Percentiles rank a stretch among this genome's conserved stretches.
Evolutionary conservation across 495 filamentous ascomycete genomes (phyloP).

Genomic region (Neurospora sp.): DNA sequence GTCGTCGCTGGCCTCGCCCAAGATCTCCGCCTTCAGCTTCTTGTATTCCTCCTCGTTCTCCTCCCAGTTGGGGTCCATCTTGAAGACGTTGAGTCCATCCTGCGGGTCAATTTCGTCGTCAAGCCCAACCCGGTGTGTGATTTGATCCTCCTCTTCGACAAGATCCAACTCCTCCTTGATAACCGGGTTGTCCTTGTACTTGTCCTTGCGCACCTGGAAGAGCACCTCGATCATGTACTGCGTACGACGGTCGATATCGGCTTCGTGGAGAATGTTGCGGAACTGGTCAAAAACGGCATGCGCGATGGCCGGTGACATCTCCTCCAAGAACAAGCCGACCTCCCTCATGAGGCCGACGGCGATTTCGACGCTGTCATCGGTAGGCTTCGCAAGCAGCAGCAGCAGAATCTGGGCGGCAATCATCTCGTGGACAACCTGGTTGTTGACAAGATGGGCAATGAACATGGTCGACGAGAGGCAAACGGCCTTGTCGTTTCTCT

Average conservation of each 20-base stretch:
- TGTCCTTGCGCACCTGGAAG: constrained; percentile 92
- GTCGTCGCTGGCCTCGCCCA: constrained; percentile 80
- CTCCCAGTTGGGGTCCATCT: constrained; percentile 82
- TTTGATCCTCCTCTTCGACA: constrained; percentile 94
- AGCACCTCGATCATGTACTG: constrained; percentile 99
- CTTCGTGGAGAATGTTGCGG: constrained; percentile 86
- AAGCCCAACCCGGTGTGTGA: constrained; percentile 72
- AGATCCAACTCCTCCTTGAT: constrained; percentile 90
- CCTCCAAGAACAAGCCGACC: constrained; percentile 86
- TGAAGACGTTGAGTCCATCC: constrained; percentile 89
- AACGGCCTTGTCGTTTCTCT: constrained; percentile 92
- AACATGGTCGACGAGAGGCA: constrained; percentile 86
- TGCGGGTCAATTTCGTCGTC: constrained; percentile 75
- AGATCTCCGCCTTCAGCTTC: constrained; percentile 81
- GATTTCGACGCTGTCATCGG: constrained; percentile 97
- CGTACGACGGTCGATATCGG: constrained; percentile 88
- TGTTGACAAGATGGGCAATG: constrained; percentile 88
- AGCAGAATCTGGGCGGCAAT: constrained; percentile 84
- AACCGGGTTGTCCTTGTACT: constrained; percentile 87
- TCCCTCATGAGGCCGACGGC: constrained; percentile 85
- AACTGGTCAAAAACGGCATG: constrained; percentile 92
- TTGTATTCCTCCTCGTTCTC: constrained; percentile 85
- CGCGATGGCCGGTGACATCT: constrained; percentile 79
- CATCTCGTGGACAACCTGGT: constrained; percentile 91
- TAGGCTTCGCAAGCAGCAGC: constrained; percentile 82